Evolutionary conservation across 148 eudicot genomes (phyloP).

Genomic region (Rheum nobile): DNA sequence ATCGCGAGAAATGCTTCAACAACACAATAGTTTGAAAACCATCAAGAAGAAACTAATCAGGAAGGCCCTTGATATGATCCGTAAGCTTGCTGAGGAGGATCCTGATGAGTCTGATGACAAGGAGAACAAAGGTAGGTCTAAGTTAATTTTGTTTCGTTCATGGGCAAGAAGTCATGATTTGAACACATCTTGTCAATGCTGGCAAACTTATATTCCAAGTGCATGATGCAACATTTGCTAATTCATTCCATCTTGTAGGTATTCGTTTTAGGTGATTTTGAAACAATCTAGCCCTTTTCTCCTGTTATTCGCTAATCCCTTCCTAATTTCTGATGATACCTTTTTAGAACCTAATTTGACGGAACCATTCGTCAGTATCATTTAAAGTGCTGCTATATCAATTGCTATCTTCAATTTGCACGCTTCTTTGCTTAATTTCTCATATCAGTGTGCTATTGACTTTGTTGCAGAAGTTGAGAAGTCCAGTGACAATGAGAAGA

Average conservation of each 20-base stretch:
- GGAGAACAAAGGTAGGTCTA: conserved; percentile 64
- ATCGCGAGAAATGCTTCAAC: conserved; percentile 99
- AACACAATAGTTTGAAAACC: conserved; percentile 96
- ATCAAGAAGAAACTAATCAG: conserved; percentile 93
- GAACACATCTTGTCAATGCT: not conserved
- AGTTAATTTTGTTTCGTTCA: not conserved
- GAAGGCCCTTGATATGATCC: conserved; percentile 99
- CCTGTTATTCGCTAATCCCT: not conserved
- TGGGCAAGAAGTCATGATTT: not conserved
- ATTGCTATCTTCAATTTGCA: not conserved
- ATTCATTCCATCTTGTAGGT: not conserved
- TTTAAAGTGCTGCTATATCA: not conserved
- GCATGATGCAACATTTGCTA: not conserved
- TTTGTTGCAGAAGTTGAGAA: conserved; percentile 61
- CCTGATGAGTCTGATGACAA: conserved; percentile 77
- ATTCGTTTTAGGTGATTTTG: not conserved
- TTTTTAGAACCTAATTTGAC: too few species aligned
- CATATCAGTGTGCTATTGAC: not conserved
- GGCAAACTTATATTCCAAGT: not conserved
- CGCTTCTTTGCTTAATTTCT: not conserved
- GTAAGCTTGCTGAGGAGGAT: conserved; percentile 93
- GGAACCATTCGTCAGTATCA: too few species aligned
- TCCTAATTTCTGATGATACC: not conserved
- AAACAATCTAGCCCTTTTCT: too few species aligned
- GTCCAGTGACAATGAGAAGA: conserved; percentile 66